A percentile compares a stretch with the other conserved stretches of the same genome.
phyloP scores from a whole-genome alignment of 1,284 basidiomycete genomes.

The Crucibulum cyathiforme region DNA sequence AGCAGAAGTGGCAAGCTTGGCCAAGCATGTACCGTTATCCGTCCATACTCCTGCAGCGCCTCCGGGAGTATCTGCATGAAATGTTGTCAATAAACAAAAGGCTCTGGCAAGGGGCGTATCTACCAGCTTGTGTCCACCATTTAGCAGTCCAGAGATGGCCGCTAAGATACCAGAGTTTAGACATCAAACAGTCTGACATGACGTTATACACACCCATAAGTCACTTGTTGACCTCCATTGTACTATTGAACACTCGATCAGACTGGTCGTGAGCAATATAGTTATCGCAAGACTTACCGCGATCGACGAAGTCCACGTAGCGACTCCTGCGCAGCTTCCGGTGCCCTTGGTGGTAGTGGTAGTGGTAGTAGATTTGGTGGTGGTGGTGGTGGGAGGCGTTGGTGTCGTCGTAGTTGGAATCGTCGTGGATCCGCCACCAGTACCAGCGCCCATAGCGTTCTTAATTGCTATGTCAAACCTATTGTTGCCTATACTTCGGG shows the following conservation, averaged over 20 bases:
- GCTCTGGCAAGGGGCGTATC: background rate
- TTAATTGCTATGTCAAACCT: conserved; percentile 61
- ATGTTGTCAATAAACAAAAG: background rate
- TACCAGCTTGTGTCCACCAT: conserved; percentile 56
- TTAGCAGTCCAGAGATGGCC: conserved; percentile 63
- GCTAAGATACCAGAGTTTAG: conserved; percentile 20
- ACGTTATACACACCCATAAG: conserved; percentile 38
- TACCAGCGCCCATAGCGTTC: conserved; percentile 46
- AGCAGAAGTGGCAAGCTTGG: conserved; percentile 7
- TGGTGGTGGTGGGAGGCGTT: conserved; percentile 28
- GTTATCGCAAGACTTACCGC: conserved; percentile 42
- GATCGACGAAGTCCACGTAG: conserved; percentile 50
- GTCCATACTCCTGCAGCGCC: conserved; percentile 37
- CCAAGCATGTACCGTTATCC: conserved; percentile 34
- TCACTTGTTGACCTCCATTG: conserved; percentile 48
- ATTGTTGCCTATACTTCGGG: conserved; percentile 48
- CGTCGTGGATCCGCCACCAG: conserved; percentile 27
- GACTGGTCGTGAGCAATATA: background rate
- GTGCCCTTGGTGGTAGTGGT: conserved; percentile 32
- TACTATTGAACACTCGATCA: conserved; percentile 44
- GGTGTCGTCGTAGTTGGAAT: conserved; percentile 25
- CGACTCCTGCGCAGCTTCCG: conserved; percentile 53
- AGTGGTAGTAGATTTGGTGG: conserved; percentile 30
- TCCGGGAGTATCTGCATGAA: conserved; percentile 46
- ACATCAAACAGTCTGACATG: background rate